A percentile compares a stretch with the other conserved stretches of the same genome.
Evolutionary conservation across 257 asterid species (phyloP).

Genomic region (Primulina eburnea): DNA sequence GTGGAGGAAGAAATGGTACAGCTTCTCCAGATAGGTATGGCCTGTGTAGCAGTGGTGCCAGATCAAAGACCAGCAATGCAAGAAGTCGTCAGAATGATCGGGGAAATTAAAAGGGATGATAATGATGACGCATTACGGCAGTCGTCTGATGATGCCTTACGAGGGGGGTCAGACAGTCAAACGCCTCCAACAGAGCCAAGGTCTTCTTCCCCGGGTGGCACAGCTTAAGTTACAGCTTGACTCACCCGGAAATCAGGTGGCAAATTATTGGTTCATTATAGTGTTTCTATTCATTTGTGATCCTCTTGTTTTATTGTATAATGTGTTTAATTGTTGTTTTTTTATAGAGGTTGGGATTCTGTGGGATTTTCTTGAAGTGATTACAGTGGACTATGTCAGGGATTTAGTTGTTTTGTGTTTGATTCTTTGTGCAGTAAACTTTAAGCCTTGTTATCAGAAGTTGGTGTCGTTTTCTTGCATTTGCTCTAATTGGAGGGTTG

Average conservation of each 20-base stretch:
- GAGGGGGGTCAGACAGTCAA: conserved; percentile 76
- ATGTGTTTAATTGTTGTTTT: conserved; percentile 27
- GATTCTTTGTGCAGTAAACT: conserved; percentile 21
- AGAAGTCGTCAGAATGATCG: conserved; percentile 79
- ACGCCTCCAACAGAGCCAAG: conserved; percentile 71
- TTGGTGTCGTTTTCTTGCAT: not conserved
- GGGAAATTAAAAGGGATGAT: conserved; percentile 68
- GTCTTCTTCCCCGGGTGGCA: conserved; percentile 58
- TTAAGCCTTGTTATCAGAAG: not conserved
- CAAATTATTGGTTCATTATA: not conserved
- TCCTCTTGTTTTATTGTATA: conserved; percentile 41
- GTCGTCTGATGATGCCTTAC: conserved; percentile 74
- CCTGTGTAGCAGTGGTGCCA: conserved; percentile 75
- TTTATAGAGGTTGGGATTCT: conserved; percentile 31
- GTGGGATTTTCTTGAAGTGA: conserved; percentile 36
- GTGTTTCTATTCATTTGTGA: conserved; percentile 35
- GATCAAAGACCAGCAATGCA: conserved; percentile 81
- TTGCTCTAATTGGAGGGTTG: not conserved
- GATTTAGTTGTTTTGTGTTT: conserved; percentile 22
- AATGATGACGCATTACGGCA: conserved; percentile 67
- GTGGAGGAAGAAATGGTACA: conserved; percentile 99
- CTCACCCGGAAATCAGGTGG: not conserved
- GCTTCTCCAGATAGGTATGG: conserved; percentile 94
- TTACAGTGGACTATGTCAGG: conserved; percentile 38
- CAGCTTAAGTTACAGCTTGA: conserved; percentile 40